Conservation (phyloP, 1,284 basidiomycete species). For the Phaffia rhodozyma region DNA sequence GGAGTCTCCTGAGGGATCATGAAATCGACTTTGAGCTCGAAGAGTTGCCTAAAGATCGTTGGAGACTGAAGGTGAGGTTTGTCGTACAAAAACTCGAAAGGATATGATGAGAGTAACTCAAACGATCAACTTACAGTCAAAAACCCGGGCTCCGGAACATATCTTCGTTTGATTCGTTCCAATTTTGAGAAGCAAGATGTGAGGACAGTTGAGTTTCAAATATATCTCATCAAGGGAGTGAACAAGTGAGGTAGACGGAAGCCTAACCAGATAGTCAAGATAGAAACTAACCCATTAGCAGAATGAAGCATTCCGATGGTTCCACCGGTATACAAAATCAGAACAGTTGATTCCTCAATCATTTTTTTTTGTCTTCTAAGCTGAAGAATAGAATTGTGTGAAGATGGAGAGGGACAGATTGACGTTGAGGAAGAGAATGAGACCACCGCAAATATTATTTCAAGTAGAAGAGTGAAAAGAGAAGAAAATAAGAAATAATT, state of each 20-base stretch:
- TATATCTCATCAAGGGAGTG: too few species aligned
- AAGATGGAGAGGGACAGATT: too few species aligned
- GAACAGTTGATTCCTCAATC: slow-evolving; percentile 13
- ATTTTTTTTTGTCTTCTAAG: too few species aligned
- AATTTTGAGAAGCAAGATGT: too few species aligned
- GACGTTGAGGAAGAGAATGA: too few species aligned
- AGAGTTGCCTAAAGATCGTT: slow-evolving; percentile 44
- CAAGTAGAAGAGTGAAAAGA: too few species aligned
- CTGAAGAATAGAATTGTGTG: too few species aligned
- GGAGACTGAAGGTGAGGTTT: too few species aligned
- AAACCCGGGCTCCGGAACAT: slow-evolving; percentile 77
- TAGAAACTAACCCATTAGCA: not conserved
- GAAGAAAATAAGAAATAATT: too few species aligned
- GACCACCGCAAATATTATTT: too few species aligned
- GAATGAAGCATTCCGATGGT: slow-evolving; percentile 18
- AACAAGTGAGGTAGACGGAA: not conserved
- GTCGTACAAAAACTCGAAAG: not conserved
- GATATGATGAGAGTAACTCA: not conserved
- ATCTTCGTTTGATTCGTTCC: slow-evolving; percentile 46
- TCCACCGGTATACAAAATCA: slow-evolving; percentile 16
- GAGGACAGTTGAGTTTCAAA: not conserved
- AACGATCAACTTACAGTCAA: slow-evolving; percentile 43
- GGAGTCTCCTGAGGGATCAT: slow-evolving; percentile 69
- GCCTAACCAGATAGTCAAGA: not conserved
- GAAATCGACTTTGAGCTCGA: slow-evolving; percentile 65